Base-by-base conservation (phyloP, 495 filamentous ascomycete genomes). In the Podospora pseudoanserina region DNA sequence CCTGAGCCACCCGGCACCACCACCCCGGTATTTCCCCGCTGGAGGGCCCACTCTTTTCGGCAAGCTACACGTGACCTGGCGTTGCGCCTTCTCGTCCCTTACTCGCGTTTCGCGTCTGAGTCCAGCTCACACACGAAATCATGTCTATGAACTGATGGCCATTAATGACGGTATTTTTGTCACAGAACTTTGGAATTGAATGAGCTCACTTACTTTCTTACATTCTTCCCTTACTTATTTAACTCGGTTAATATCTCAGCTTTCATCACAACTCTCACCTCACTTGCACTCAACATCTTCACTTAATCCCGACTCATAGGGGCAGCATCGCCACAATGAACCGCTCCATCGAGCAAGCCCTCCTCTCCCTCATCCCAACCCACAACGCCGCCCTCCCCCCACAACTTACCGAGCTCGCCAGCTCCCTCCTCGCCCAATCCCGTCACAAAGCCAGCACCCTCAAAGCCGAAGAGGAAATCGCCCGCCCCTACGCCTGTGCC, bases 381-480 rank as follows among this genome's bases (percentile, higher is more conserved):
- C 86, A 94, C 74, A 88, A 85, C 64, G 85, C 86, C 23, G 83
- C 89, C 18, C 78, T 96, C 1, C 95, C 95, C 0, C 80, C 82
- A 39, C 88, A 91, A 58, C 90, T 99, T 16, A 71, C 92, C 32
- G 87, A 92, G 60, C 85, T 97, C 16, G 89, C 95, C 1, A 79
- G 84, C 62, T 93, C 92, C 18, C 85, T 98, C 13, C 87, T 97
- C 44, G 91, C 93, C 27, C 94, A 97, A 74, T 97, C 93, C 5
- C 88, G 92, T 7, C 89, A 86, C 74, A 90, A 88, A 32, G 92
- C 94, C 32, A 87, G 86, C 71, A 90, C 85, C 20, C 80, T 98
- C 13, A 96, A 93, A 73, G 85, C 89, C 7, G 92, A 95, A 66
- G 94, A 99, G 77, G 94, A 99, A 76, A 88, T 93, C 69, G 91